Percentiles rank a stretch among this genome's conserved stretches.
These are phyloP conservation scores for Claviceps maximensis DNA, from an alignment of 2,329 filamentous ascomycete genomes.

Conservation along the genomic window DNA sequence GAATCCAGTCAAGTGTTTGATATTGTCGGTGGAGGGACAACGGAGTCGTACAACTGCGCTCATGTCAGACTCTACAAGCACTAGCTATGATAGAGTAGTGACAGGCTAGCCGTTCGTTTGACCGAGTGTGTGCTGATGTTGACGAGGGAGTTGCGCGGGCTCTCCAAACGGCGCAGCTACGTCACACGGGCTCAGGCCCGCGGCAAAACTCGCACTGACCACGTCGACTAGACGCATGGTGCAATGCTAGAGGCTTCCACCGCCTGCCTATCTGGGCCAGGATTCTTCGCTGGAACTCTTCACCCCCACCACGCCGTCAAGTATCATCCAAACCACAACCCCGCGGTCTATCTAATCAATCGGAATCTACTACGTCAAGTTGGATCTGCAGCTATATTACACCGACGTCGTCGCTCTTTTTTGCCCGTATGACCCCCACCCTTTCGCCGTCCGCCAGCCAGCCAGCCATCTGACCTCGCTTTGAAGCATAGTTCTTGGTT, in stretches of 20 bases:
- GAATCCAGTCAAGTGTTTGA: not conserved
- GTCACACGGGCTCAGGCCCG: not conserved
- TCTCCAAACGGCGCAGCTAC: not conserved
- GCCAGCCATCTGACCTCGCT: not conserved
- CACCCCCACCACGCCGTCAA: not conserved
- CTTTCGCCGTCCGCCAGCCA: not conserved
- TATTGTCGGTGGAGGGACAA: not conserved
- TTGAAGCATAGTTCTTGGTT: not conserved
- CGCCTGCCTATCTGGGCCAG: not conserved
- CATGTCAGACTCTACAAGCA: conserved; percentile 8
- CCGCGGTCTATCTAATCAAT: not conserved
- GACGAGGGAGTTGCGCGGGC: not conserved
- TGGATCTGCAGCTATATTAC: not conserved
- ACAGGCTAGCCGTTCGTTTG: not conserved
- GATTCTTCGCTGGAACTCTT: not conserved
- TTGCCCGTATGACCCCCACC: not conserved
- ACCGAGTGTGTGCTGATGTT: not conserved
- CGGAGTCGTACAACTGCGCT: conserved; percentile 2
- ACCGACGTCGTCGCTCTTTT: not conserved
- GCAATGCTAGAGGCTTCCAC: too few species aligned
- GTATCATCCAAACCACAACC: not conserved
- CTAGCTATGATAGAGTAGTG: not conserved
- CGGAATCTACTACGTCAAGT: not conserved
- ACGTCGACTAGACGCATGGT: too few species aligned
- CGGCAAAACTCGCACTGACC: too few species aligned